Base-by-base conservation (phyloP, 805 yeast species). In the Metschnikowia orientalis region DNA sequence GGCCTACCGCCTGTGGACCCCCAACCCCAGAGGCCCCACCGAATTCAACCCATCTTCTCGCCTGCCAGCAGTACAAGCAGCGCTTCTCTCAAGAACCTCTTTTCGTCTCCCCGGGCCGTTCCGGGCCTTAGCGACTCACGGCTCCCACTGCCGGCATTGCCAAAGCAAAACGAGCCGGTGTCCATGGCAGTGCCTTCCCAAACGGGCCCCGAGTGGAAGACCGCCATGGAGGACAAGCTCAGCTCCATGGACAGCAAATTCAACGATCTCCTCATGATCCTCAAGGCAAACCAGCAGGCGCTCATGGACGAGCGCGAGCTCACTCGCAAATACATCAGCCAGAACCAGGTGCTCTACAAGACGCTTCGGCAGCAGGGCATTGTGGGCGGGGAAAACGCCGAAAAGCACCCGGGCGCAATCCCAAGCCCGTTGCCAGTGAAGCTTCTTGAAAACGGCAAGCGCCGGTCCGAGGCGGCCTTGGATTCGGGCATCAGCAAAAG, bases 211-310 rank as follows among this genome's bases (percentile, higher is more conserved):
- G 48, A 47, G 14, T 66, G 71, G 71, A 56, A 56, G 30, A 17
- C 44, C 8, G 53, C 51, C 31, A 56, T 66, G 38, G 71, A 66
- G 34, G 42, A 38, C 31, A 56, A 58, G 22, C 57, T 67, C 26
- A 48, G 48, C 32, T 47, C 54, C 1, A 64, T 67, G 37, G 71
- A 66, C 30, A 48, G 50, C 18, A 65, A 63, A 38, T 45, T 67
- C 23, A 56, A 52, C 37, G 65, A 57, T 28, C 50, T 67, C 28
- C 62, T 67, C 5, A 66, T 23, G 28, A 25, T 61, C 1, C 38
- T 66, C 18, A 55, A 48, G 26, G 38, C 47, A 2, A 64, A 63
- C 35, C 70, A 64, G 34, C 48, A 47, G 24, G 38, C 53, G 3
- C 26, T 61, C 14, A 20, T 48, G 10, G 57, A 51, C 6, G 50